Percentiles rank a stretch among this genome's conserved stretches.
These are phyloP conservation scores for Sporisorium sorghi DNA, from an alignment of 1,284 basidiomycete species.

Conservation along the genomic window DNA sequence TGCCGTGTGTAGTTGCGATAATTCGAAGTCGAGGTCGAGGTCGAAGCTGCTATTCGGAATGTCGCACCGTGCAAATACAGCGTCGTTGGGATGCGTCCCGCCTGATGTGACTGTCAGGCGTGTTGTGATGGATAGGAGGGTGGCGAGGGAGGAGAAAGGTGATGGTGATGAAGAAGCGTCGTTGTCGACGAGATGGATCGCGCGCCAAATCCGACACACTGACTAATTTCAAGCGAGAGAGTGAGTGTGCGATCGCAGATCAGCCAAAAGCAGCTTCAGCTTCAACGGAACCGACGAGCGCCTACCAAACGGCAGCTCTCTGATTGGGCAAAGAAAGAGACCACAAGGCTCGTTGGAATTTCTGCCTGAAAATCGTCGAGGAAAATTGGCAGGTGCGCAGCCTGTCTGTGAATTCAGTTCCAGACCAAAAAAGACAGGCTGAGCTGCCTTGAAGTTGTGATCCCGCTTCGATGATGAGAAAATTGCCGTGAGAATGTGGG, in stretches of 20 bases:
- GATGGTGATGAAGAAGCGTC: slow-evolving; percentile 4
- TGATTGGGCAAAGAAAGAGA: slow-evolving; percentile 29
- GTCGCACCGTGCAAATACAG: background rate
- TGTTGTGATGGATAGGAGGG: slow-evolving; percentile 3
- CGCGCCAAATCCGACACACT: slow-evolving; percentile 30
- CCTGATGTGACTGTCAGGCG: slow-evolving; percentile 36
- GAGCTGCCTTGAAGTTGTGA: too few relatives aligned
- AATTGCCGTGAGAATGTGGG: too few relatives aligned
- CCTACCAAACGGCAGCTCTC: slow-evolving; percentile 27
- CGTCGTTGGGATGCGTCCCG: slow-evolving; percentile 9
- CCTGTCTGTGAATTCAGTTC: background rate
- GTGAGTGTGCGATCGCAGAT: slow-evolving; percentile 20
- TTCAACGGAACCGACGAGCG: slow-evolving; percentile 24
- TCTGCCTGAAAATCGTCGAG: slow-evolving; percentile 14
- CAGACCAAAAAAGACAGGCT: too few relatives aligned
- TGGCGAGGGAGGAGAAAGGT: slow-evolving; percentile 12
- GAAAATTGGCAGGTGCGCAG: slow-evolving; percentile 23
- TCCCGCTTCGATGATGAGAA: too few relatives aligned
- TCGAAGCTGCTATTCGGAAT: slow-evolving; percentile 5
- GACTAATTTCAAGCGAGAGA: slow-evolving; percentile 5
- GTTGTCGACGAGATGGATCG: slow-evolving; percentile 9
- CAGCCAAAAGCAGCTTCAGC: background rate
- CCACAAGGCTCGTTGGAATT: background rate
- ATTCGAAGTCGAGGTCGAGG: slow-evolving; percentile 10
- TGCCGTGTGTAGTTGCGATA: slow-evolving; percentile 2